Evolutionary conservation across 2,329 filamentous ascomycete species (phyloP).

Genomic region (Fusarium mundagurra): DNA sequence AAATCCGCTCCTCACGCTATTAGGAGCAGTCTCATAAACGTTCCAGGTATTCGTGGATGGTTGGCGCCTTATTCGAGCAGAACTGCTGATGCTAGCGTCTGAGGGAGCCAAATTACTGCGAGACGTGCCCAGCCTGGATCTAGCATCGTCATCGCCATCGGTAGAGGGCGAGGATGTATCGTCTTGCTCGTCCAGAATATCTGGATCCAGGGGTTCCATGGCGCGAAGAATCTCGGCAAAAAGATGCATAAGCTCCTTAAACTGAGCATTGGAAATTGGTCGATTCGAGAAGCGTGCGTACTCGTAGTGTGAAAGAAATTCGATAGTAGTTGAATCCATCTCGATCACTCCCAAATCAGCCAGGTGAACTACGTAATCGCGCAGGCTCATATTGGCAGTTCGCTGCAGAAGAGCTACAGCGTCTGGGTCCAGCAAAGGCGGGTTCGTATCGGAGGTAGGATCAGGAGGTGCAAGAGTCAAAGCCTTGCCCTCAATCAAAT

Average conservation of each 20-base stretch:
- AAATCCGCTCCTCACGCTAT: slow-evolving; percentile 59
- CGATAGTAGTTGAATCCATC: slow-evolving; percentile 56
- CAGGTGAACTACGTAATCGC: slow-evolving; percentile 81
- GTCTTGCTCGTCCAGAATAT: slow-evolving; percentile 54
- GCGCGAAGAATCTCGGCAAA: slow-evolving; percentile 83
- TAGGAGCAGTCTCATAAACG: slow-evolving; percentile 62
- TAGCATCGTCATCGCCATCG: slow-evolving; percentile 57
- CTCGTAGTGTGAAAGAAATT: slow-evolving; percentile 83
- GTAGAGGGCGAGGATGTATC: slow-evolving; percentile 48
- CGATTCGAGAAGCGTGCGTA: slow-evolving; percentile 81
- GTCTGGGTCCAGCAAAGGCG: slow-evolving; percentile 68
- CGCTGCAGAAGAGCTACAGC: slow-evolving; percentile 78
- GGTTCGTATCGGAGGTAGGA: slow-evolving; percentile 50
- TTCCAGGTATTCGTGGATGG: slow-evolving; percentile 57
- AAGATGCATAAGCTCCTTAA: slow-evolving; percentile 81
- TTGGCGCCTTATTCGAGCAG: slow-evolving; percentile 48
- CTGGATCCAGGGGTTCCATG: slow-evolving; percentile 73
- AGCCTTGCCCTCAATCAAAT: slow-evolving; percentile 91
- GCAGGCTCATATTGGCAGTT: slow-evolving; percentile 75
- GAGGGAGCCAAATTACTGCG: slow-evolving; percentile 45
- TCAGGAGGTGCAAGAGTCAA: slow-evolving; percentile 80
- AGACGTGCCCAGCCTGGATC: slow-evolving; percentile 55
- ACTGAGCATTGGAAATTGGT: slow-evolving; percentile 74
- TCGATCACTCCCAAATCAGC: slow-evolving; percentile 71
- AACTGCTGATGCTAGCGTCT: slow-evolving; percentile 47